These are phyloP conservation scores for Neurospora sp. DNA, from an alignment of 495 filamentous ascomycete genomes.

Conservation along the genomic window DNA sequence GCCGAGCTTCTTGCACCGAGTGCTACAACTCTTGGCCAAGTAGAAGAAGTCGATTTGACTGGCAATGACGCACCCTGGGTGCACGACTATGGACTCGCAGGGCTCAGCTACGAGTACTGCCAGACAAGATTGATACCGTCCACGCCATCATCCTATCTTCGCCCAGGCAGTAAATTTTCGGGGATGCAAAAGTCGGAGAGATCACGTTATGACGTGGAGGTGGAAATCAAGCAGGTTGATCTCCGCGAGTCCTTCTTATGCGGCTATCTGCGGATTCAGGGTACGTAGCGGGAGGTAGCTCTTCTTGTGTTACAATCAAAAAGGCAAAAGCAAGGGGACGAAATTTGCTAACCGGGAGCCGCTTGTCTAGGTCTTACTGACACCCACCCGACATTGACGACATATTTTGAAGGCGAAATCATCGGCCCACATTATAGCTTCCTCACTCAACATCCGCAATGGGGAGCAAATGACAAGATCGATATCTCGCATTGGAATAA, in stretches of 20 bases:
- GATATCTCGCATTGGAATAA: conserved; percentile 91
- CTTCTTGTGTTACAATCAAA: not conserved
- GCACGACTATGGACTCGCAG: conserved; percentile 22
- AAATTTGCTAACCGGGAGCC: not conserved
- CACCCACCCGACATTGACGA: conserved; percentile 91
- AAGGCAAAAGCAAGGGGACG: not conserved
- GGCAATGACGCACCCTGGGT: conserved; percentile 15
- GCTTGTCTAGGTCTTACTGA: conserved; percentile 67
- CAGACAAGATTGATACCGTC: conserved; percentile 53
- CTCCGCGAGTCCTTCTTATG: conserved; percentile 91
- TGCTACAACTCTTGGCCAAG: not conserved
- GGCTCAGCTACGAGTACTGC: conserved; percentile 55
- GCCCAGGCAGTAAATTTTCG: conserved; percentile 77
- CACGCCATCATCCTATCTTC: conserved; percentile 70
- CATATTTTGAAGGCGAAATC: conserved; percentile 97
- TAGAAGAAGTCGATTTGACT: conserved; percentile 11
- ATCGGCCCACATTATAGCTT: conserved; percentile 94
- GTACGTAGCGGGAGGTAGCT: conserved; percentile 36
- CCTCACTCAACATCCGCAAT: conserved; percentile 75
- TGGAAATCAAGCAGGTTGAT: conserved; percentile 95
- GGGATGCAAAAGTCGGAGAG: conserved; percentile 89
- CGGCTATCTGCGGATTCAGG: conserved; percentile 94
- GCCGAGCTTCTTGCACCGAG: not conserved
- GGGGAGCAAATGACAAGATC: conserved; percentile 88
- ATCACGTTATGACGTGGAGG: conserved; percentile 87